These are phyloP conservation scores for Blastocladiella emersonii DNA, from an alignment of 371 early-diverging fungal species.

Conservation along the genomic window DNA sequence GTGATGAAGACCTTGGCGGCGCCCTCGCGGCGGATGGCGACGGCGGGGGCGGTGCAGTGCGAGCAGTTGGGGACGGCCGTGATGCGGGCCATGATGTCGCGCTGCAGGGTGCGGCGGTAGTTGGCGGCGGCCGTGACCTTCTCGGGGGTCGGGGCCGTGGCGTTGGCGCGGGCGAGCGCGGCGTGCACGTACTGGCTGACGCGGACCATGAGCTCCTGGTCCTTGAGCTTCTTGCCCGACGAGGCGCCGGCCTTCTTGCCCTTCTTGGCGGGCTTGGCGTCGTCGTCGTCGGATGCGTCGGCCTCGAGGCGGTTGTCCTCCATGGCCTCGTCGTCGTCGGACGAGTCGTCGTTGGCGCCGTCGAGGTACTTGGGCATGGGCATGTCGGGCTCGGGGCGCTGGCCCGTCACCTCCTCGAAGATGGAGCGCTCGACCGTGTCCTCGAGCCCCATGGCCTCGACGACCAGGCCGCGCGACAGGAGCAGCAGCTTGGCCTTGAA, in stretches of 20 bases:
- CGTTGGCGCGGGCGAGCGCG: conserved; percentile 10
- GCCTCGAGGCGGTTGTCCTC: conserved; percentile 7
- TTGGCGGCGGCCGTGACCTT: conserved; percentile 14
- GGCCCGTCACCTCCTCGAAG: conserved; percentile 45
- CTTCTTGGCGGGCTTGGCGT: not conserved
- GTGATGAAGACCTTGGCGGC: conserved; percentile 89
- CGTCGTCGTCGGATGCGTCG: conserved; percentile 15
- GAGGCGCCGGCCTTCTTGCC: not conserved
- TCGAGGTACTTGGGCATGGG: conserved; percentile 62
- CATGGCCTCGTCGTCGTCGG: conserved; percentile 24
- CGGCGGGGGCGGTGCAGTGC: conserved; percentile 80
- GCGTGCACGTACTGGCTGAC: conserved; percentile 4
- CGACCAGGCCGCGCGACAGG: conserved; percentile 60
- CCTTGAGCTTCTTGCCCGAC: conserved; percentile 5
- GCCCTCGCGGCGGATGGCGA: conserved; percentile 96
- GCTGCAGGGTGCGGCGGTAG: not conserved
- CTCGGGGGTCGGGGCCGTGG: conserved; percentile 7
- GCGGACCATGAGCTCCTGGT: conserved; percentile 11
- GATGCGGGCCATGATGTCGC: not conserved
- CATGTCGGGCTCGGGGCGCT: conserved; percentile 13
- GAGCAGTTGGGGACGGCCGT: not conserved
- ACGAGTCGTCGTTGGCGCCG: conserved; percentile 81
- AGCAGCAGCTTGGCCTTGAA: conserved; percentile 45
- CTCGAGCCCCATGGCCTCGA: conserved; percentile 83
- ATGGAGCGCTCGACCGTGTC: conserved; percentile 81